phyloP scores from a whole-genome alignment of 2,329 filamentous ascomycete species.

The Aspergillus clavatus region DNA sequence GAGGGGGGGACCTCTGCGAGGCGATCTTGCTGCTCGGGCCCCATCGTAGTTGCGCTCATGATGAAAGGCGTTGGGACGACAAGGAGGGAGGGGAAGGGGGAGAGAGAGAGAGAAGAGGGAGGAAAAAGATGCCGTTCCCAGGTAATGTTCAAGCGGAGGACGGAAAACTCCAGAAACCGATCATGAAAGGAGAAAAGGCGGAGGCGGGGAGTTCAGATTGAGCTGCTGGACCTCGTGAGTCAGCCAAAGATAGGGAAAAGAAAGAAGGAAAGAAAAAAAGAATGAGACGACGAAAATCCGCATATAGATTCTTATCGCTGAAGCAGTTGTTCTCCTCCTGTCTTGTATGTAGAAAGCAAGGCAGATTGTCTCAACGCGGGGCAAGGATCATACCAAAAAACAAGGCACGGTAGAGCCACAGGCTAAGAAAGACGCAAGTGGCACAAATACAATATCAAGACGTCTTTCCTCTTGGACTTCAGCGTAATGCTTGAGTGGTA shows the following conservation, averaged over 20 bases:
- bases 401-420: background rate
- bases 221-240: too few relatives aligned
- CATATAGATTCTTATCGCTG: too few relatives aligned
- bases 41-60: constrained; percentile 14
- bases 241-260: too few relatives aligned
- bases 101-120: too few relatives aligned
- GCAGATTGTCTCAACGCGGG: constrained; percentile 2
- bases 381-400: constrained; percentile 3
- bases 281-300: too few relatives aligned
- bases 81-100: constrained; percentile 1
- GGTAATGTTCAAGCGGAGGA: background rate
- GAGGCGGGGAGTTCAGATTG: too few relatives aligned
- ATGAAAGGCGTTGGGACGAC: background rate
- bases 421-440: background rate
- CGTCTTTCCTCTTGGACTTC: too few relatives aligned
- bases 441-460: background rate
- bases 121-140: too few relatives aligned
- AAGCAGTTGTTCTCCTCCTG: too few relatives aligned
- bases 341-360: constrained; percentile 1
- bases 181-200: too few relatives aligned
- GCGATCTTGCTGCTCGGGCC: constrained; percentile 17
- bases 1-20: constrained; percentile 18
- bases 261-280: too few relatives aligned
- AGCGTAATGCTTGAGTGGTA: too few relatives aligned
- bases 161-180: background rate